Evolutionary conservation across 768 basidiomycete genomes (phyloP).

Genomic region (Basidioascus undulatus): DNA sequence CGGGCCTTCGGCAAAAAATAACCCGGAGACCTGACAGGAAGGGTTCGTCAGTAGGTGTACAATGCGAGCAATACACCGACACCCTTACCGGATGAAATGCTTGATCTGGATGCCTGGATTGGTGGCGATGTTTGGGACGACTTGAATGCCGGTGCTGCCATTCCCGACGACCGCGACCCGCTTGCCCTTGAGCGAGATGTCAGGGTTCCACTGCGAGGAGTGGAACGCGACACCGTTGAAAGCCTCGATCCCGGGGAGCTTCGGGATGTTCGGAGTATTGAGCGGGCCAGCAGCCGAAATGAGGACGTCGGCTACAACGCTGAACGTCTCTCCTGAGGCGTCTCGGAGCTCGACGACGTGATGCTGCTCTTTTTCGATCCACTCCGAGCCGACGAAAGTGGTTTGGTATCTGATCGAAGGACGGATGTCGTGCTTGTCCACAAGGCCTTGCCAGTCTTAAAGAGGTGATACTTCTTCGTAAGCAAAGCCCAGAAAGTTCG

Average conservation of each 20-base stretch:
- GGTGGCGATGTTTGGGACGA: slow-evolving; percentile 13
- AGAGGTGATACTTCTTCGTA: too few species aligned
- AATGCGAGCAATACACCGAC: not conserved
- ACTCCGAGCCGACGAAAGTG: slow-evolving; percentile 22
- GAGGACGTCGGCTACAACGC: slow-evolving; percentile 24
- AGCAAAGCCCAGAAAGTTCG: too few species aligned
- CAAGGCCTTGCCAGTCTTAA: slow-evolving; percentile 5
- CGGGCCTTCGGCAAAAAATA: not conserved
- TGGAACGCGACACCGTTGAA: slow-evolving; percentile 33
- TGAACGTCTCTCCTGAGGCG: slow-evolving; percentile 17
- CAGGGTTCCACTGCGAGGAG: slow-evolving; percentile 32
- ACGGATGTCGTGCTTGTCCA: slow-evolving; percentile 20
- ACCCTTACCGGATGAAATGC: slow-evolving; percentile 30
- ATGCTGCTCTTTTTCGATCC: slow-evolving; percentile 24
- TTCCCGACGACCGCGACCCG: slow-evolving; percentile 38
- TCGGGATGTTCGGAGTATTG: slow-evolving; percentile 24
- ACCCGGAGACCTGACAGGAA: not conserved
- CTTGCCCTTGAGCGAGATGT: slow-evolving; percentile 29
- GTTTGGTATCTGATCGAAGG: slow-evolving; percentile 25
- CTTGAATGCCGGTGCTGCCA: slow-evolving; percentile 38
- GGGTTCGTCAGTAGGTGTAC: too few species aligned
- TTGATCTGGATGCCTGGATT: slow-evolving; percentile 16
- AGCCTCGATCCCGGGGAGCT: slow-evolving; percentile 22
- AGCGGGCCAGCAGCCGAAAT: slow-evolving; percentile 27
- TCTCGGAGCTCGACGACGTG: slow-evolving; percentile 24